Evolutionary conservation across 2,329 filamentous ascomycete genomes (phyloP).

Genomic region (Tricladium varicosporioides): DNA sequence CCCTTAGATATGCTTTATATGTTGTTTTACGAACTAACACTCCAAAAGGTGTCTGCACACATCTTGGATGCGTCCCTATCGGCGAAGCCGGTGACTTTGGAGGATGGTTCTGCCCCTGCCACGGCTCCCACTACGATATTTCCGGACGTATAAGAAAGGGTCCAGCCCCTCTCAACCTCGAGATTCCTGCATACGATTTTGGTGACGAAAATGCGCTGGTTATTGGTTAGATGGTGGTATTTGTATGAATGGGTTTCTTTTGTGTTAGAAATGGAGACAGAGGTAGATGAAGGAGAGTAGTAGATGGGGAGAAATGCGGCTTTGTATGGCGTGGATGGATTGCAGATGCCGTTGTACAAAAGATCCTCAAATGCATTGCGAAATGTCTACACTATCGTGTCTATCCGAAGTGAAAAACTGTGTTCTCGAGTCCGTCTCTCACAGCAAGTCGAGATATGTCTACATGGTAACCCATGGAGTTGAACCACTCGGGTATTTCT

Average conservation of each 20-base stretch:
- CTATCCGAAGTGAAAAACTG: too few species aligned
- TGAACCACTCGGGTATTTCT: too few species aligned
- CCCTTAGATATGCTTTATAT: constrained; percentile 20
- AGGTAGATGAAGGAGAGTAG: constrained; percentile 36
- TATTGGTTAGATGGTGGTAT: constrained; percentile 69
- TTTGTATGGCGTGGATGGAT: constrained; percentile 27
- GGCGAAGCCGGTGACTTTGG: constrained; percentile 97
- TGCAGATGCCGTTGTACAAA: constrained; percentile 36
- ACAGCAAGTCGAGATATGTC: too few species aligned
- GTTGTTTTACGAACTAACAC: too few species aligned
- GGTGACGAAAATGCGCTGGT: constrained; percentile 83
- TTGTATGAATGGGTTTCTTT: constrained; percentile 27
- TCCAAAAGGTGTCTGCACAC: constrained; percentile 85
- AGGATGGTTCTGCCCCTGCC: constrained; percentile 99
- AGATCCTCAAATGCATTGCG: constrained; percentile 26
- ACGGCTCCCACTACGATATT: constrained; percentile 99
- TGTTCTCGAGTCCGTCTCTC: too few species aligned
- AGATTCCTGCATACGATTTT: constrained; percentile 92
- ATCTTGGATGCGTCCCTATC: constrained; percentile 98
- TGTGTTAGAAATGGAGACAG: constrained; percentile 34
- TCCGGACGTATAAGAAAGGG: constrained; percentile 97
- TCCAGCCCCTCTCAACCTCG: constrained; percentile 94
- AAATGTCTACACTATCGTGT: neutral
- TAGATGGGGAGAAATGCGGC: constrained; percentile 43
- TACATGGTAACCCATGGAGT: too few species aligned